phyloP scores from a whole-genome alignment of 2,329 filamentous ascomycete genomes.

The Pseudocercospora pini-densiflorae region DNA sequence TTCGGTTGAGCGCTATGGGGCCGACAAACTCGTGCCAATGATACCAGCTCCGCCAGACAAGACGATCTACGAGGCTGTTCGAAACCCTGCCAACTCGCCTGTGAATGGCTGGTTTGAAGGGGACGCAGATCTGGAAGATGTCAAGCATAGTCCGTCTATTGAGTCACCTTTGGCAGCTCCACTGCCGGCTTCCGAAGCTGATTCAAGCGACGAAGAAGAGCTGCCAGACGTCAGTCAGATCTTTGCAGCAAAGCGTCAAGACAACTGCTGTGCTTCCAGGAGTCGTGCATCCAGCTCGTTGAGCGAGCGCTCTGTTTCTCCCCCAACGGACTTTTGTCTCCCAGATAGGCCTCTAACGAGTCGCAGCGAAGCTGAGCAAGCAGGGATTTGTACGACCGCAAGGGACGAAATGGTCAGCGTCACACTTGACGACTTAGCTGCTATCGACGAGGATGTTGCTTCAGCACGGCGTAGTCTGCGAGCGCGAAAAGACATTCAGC shows the following conservation, averaged over 20 bases:
- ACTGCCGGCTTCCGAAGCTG: not conserved
- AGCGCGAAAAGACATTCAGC: constrained; percentile 53
- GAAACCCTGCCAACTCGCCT: not conserved
- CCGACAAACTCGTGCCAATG: constrained; percentile 3
- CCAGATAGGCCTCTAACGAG: not conserved
- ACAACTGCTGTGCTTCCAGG: not conserved
- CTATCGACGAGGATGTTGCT: constrained; percentile 10
- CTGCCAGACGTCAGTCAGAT: constrained; percentile 16
- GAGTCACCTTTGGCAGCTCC: not conserved
- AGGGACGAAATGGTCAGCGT: not conserved
- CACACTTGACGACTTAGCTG: constrained; percentile 1
- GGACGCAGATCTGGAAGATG: not conserved
- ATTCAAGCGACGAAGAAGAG: constrained; percentile 17
- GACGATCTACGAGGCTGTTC: not conserved
- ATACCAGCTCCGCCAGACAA: not conserved
- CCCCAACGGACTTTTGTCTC: constrained; percentile 14
- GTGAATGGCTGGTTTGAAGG: not conserved
- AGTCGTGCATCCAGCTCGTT: constrained; percentile 28
- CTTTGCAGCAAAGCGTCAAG: constrained; percentile 1
- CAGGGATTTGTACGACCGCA: not conserved
- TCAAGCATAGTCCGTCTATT: not conserved
- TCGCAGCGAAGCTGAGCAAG: not conserved
- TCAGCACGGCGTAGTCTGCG: constrained; percentile 43
- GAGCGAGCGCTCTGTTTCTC: constrained; percentile 34
- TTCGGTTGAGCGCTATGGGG: constrained; percentile 1